Evolutionary conservation across 176 grass and related monocot genomes (phyloP), one percentile per base, ranked within the genome.

Genomic region (Triticum monococcum): DNA sequence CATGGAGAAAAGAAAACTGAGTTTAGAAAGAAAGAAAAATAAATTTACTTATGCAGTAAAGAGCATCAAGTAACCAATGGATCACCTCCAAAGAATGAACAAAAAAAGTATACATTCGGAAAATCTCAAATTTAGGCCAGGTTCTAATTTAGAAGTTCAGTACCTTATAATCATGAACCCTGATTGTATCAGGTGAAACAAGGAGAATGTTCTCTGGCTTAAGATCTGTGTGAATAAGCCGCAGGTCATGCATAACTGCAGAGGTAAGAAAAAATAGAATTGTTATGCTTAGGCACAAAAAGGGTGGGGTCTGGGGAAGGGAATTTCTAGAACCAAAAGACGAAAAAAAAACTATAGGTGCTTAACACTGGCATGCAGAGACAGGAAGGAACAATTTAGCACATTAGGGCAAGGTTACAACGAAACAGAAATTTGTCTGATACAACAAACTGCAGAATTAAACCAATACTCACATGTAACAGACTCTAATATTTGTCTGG

Each of bases 121-220:
- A 56, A 68, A 89, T 57, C 48, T 28, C 24, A 73, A 37, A 75
- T 5, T 72, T 23, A 86, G 73, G 56, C 17, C 79, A 18, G 46
- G 18, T 84, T 71, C 41, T 5, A 71, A 37, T 75, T 72, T 20
- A 71, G 25, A 54, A 86, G 52, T 75, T 26, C 16, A 60, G 35
- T 89, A n/a, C 93, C 90, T 91, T 96, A 89, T 94, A 89, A 92
- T 98, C 93, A 72, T 88, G 92, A 77, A 98, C 78, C 86, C 83
- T 92, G 30, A 98, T 80, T 64, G 84, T 89, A 8, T 96, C 97
- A 13, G 94, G 63, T 59, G 97, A 96, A 85, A 99, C 89, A 92
- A 99, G 97, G 30, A 99, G 94, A 89, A 99, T 94, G 76, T 96
- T 98, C 77, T 98, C 96, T 28, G 96, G 96, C 87, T 98, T 98